phyloP scores from a whole-genome alignment of 2,329 filamentous ascomycete species.

The Chaetomiaceae sp. region DNA sequence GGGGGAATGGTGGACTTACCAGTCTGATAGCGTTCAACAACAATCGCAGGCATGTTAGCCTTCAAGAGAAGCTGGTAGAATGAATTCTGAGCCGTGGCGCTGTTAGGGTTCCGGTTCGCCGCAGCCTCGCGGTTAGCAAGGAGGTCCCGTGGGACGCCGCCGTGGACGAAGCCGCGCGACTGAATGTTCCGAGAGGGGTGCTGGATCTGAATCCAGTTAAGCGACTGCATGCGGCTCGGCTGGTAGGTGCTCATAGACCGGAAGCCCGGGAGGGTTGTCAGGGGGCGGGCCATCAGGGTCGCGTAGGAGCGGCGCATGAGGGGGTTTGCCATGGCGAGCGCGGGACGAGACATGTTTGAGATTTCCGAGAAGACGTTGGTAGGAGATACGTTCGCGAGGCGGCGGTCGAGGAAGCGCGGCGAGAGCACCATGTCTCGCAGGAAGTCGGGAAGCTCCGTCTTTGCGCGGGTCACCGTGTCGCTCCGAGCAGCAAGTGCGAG shows the following conservation, averaged over 20 bases:
- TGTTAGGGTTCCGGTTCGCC: slow-evolving; percentile 87
- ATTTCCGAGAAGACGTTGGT: slow-evolving; percentile 24
- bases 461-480: slow-evolving; percentile 1
- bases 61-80: slow-evolving; percentile 90
- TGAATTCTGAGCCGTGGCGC: slow-evolving; percentile 81
- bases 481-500: not conserved
- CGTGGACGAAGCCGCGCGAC: slow-evolving; percentile 27
- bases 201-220: slow-evolving; percentile 16
- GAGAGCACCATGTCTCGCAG: slow-evolving; percentile 27
- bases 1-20: slow-evolving; percentile 37
- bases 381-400: slow-evolving; percentile 26
- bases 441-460: slow-evolving; percentile 34
- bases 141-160: slow-evolving; percentile 56
- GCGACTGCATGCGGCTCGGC: slow-evolving; percentile 20
- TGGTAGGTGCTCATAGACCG: slow-evolving; percentile 26
- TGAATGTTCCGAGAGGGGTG: slow-evolving; percentile 16
- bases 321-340: slow-evolving; percentile 26
- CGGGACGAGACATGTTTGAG: slow-evolving; percentile 21
- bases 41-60: slow-evolving; percentile 88
- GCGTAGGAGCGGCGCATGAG: slow-evolving; percentile 26
- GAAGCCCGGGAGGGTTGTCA: slow-evolving; percentile 22
- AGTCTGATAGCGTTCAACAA: slow-evolving; percentile 85
- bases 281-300: slow-evolving; percentile 22
- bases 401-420: slow-evolving; percentile 28
- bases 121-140: slow-evolving; percentile 84